These are phyloP conservation scores for Monosporascus ibericus DNA, from an alignment of 2,329 filamentous ascomycete species.

Conservation along the genomic window DNA sequence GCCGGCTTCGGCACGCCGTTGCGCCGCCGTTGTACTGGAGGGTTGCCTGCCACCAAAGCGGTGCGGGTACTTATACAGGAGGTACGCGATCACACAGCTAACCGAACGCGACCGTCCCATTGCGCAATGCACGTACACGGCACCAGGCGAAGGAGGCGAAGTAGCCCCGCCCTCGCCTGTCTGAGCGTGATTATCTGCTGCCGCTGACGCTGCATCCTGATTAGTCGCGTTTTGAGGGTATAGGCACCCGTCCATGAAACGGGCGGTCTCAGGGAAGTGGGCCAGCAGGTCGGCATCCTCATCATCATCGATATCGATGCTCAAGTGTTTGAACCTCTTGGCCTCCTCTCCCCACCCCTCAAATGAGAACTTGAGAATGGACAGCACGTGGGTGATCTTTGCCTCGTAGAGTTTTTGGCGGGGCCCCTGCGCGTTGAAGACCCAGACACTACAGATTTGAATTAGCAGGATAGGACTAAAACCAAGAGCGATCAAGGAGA, in stretches of 20 bases:
- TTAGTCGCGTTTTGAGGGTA: constrained; percentile 13
- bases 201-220: constrained; percentile 31
- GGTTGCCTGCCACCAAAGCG: constrained; percentile 40
- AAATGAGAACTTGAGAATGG: constrained; percentile 52
- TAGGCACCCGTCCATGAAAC: constrained; percentile 77
- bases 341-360: constrained; percentile 38
- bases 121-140: constrained; percentile 65
- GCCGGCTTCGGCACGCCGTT: constrained; percentile 33
- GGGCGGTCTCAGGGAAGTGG: constrained; percentile 70
- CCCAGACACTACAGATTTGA: constrained; percentile 60
- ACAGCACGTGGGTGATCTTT: constrained; percentile 86
- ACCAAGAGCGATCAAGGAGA: not conserved
- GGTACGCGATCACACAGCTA: constrained; percentile 74
- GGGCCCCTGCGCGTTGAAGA: constrained; percentile 52
- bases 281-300: constrained; percentile 82
- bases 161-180: constrained; percentile 2
- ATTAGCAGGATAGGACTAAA: constrained; percentile 4
- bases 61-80: constrained; percentile 62
- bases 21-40: constrained; percentile 34
- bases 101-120: constrained; percentile 96
- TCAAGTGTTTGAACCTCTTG: constrained; percentile 62
- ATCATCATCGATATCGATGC: constrained; percentile 83
- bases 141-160: constrained; percentile 24
- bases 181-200: constrained; percentile 47
- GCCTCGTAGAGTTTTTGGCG: constrained; percentile 63